Conservation (phyloP, 2,329 filamentous ascomycete species). For the Dactylellina leptospora region DNA sequence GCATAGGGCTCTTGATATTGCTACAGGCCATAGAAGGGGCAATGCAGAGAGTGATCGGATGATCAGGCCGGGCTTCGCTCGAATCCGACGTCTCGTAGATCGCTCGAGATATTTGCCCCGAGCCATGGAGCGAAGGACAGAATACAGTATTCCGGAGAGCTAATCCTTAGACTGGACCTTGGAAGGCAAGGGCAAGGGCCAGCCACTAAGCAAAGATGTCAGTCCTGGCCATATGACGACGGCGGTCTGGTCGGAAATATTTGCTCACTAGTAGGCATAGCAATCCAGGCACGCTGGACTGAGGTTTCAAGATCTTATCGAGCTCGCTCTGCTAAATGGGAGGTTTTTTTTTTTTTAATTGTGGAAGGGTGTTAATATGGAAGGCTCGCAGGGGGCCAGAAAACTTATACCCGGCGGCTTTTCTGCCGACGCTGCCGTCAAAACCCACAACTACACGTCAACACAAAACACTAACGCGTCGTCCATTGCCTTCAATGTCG, state of each 20-base stretch:
- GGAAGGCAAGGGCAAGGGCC: constrained; percentile 28
- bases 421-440: constrained; percentile 52
- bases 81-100: constrained; percentile 8
- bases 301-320: constrained; percentile 20
- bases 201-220: constrained; percentile 7
- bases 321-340: constrained; percentile 1
- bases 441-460: constrained; percentile 47
- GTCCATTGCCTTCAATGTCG: not conserved
- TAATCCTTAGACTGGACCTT: constrained; percentile 20
- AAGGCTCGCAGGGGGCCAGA: constrained; percentile 22
- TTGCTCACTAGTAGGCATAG: constrained; percentile 26
- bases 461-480: constrained; percentile 40
- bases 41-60: constrained; percentile 32
- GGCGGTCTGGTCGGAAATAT: constrained; percentile 33
- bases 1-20: not conserved
- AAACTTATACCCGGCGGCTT: constrained; percentile 51
- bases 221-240: constrained; percentile 39
- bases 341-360: constrained; percentile 34
- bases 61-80: constrained; percentile 29
- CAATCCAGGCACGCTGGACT: not conserved
- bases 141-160: constrained; percentile 28
- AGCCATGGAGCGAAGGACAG: constrained; percentile 24
- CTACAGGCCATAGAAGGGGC: constrained; percentile 16
- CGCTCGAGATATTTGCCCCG: constrained; percentile 8
- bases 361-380: constrained; percentile 36